phyloP scores from a whole-genome alignment of 2,329 filamentous ascomycete genomes.

The Sporothrix variecibatus region DNA sequence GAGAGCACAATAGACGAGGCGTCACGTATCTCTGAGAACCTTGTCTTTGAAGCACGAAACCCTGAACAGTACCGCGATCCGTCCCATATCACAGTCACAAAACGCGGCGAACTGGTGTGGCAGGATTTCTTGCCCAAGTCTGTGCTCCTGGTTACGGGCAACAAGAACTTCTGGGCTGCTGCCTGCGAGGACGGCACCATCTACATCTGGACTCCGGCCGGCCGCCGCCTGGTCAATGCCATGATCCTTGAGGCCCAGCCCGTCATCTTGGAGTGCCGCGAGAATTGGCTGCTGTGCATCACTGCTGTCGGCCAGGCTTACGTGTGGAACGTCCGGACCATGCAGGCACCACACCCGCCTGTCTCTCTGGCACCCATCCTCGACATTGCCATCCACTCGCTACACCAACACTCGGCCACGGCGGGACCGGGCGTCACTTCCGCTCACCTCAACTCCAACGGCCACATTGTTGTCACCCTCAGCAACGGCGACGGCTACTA shows the following conservation, averaged over 20 bases:
- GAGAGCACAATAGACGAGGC: constrained; percentile 62
- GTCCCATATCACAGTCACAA: constrained; percentile 77
- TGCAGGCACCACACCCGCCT: constrained; percentile 83
- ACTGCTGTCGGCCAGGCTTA: constrained; percentile 86
- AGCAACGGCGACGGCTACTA: constrained; percentile 94
- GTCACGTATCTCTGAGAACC: constrained; percentile 64
- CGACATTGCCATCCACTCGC: constrained; percentile 78
- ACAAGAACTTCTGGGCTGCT: constrained; percentile 86
- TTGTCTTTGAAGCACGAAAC: constrained; percentile 87
- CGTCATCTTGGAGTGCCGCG: constrained; percentile 87
- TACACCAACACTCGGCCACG: constrained; percentile 74
- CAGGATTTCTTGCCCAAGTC: constrained; percentile 88
- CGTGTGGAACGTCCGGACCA: constrained; percentile 87
- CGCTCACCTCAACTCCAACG: constrained; percentile 84
- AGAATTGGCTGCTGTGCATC: constrained; percentile 86
- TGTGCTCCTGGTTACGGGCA: constrained; percentile 88
- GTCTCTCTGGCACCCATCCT: constrained; percentile 86
- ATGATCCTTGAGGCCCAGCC: constrained; percentile 89
- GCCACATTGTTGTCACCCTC: constrained; percentile 83
- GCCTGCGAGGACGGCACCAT: constrained; percentile 91
- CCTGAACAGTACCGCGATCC: constrained; percentile 77
- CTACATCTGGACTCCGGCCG: constrained; percentile 90
- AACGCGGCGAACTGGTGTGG: constrained; percentile 81
- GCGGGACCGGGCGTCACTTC: constrained; percentile 83
- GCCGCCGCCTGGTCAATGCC: constrained; percentile 80